A percentile compares a stretch with the other conserved stretches of the same genome.
These are phyloP conservation scores for Fagus sylvatica DNA, from an alignment of 306 rosid genomes.

Conservation along the genomic window DNA sequence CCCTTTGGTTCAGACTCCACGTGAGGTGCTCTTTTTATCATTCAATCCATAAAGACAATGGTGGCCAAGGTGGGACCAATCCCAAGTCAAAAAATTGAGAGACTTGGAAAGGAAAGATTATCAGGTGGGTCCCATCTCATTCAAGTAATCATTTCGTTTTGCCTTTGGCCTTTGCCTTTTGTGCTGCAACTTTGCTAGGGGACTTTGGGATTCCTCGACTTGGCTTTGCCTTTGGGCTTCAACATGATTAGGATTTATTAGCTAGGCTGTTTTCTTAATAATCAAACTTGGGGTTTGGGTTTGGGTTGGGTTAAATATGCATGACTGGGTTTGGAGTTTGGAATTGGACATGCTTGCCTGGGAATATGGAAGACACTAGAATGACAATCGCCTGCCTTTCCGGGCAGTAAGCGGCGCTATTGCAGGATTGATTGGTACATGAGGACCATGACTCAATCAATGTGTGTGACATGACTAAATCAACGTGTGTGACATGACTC, in stretches of 20 bases:
- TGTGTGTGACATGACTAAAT: too few relatives aligned
- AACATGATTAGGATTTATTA: background rate
- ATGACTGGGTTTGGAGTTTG: too few relatives aligned
- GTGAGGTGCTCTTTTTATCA: slow-evolving; percentile 99
- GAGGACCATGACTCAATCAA: too few relatives aligned
- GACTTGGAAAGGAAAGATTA: slow-evolving; percentile 78
- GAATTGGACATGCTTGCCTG: too few relatives aligned
- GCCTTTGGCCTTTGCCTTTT: slow-evolving; percentile 71
- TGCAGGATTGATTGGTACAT: too few relatives aligned
- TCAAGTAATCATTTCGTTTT: slow-evolving; percentile 79
- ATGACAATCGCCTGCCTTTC: too few relatives aligned
- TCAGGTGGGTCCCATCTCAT: slow-evolving; percentile 62
- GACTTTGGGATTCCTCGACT: slow-evolving; percentile 63
- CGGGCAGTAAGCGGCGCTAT: too few relatives aligned
- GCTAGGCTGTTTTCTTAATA: too few relatives aligned
- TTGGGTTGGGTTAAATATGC: background rate
- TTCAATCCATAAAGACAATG: slow-evolving; percentile 94
- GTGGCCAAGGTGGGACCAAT: slow-evolving; percentile 83
- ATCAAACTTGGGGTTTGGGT: background rate
- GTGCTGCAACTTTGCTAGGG: slow-evolving; percentile 54
- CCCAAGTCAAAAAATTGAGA: slow-evolving; percentile 82
- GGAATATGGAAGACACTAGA: too few relatives aligned
- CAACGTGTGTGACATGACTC: too few relatives aligned
- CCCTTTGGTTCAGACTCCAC: slow-evolving; percentile 97
- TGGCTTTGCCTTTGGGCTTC: slow-evolving; percentile 10